A percentile compares a stretch with the other conserved stretches of the same genome.
phyloP scores from a whole-genome alignment of 2,329 filamentous ascomycete genomes.

The Phaeosphaeria sp. region DNA sequence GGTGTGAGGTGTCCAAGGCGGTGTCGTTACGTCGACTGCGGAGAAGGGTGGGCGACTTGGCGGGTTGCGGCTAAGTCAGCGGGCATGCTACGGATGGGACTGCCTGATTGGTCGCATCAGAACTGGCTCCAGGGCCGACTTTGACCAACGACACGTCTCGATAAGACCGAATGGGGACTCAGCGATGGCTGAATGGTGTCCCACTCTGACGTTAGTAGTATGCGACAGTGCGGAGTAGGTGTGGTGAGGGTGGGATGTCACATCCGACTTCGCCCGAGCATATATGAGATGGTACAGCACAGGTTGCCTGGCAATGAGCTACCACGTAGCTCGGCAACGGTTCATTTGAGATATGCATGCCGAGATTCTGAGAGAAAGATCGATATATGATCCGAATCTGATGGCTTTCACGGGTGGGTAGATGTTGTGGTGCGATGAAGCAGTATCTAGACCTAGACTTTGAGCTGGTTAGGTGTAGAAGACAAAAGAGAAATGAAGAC shows the following conservation, averaged over 20 bases:
- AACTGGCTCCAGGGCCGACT: slow-evolving; percentile 10
- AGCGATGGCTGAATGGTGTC: slow-evolving; percentile 35
- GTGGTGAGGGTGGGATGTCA: slow-evolving; percentile 11
- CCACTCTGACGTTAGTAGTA: slow-evolving; percentile 21
- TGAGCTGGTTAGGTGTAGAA: slow-evolving; percentile 22
- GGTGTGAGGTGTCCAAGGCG: slow-evolving; percentile 31
- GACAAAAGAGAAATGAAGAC: slow-evolving; percentile 13
- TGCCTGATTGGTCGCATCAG: slow-evolving; percentile 34
- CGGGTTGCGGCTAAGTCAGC: slow-evolving; percentile 27
- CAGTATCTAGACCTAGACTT: slow-evolving; percentile 21
- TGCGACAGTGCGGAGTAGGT: slow-evolving; percentile 14
- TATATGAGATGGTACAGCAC: slow-evolving; percentile 20
- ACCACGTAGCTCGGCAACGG: slow-evolving; percentile 28
- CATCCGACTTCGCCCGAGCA: slow-evolving; percentile 23
- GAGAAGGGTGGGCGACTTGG: slow-evolving; percentile 27
- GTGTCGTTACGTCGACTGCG: slow-evolving; percentile 31
- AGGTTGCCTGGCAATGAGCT: slow-evolving; percentile 30
- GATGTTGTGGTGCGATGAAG: slow-evolving; percentile 7
- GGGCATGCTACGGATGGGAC: slow-evolving; percentile 29
- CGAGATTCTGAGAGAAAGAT: slow-evolving; percentile 28
- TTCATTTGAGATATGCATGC: slow-evolving; percentile 26
- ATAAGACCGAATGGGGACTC: slow-evolving; percentile 31
- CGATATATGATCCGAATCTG: slow-evolving; percentile 30
- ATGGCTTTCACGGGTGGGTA: slow-evolving; percentile 26
- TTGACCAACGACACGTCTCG: slow-evolving; percentile 39